Percentiles rank a stretch among this genome's conserved stretches.
Evolutionary conservation across 1,139 yeast species (phyloP).

Genomic region (Candida smagusa): DNA sequence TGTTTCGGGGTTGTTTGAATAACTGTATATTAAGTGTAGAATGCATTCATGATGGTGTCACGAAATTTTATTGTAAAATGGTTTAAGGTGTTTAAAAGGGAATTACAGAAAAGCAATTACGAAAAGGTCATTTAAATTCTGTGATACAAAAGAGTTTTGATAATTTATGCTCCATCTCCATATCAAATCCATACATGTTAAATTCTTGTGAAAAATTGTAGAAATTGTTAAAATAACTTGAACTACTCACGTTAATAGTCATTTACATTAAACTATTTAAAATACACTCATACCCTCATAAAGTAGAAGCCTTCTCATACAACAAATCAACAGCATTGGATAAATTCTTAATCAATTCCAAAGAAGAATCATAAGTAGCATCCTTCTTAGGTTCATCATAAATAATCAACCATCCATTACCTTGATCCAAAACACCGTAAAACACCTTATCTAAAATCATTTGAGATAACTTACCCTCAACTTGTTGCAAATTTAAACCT

Average conservation of each 20-base stretch:
- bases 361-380: constrained; percentile 83
- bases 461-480: constrained; percentile 91
- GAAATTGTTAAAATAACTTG: no score
- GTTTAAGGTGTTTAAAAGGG: no score
- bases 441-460: constrained; percentile 95
- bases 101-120: no score
- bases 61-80: no score
- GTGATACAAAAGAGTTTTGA: no score
- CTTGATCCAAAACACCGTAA: constrained; percentile 95
- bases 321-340: constrained; percentile 85
- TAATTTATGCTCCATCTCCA: no score
- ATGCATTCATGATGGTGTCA: no score
- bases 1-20: constrained; percentile 27
- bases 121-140: no score
- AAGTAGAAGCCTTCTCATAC: constrained; percentile 87
- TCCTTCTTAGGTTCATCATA: constrained; percentile 89
- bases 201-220: no score
- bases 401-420: constrained; percentile 94
- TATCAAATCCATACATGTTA: no score
- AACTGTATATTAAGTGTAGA: not conserved
- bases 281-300: constrained; percentile 16
- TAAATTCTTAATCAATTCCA: constrained; percentile 84
- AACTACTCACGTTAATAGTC: no score
- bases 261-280: no score
- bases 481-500: constrained; percentile 83